A percentile compares a stretch with the other conserved stretches of the same genome.
phyloP scores from a whole-genome alignment of 2,329 filamentous ascomycete species.

The Ascochyta fabae region DNA sequence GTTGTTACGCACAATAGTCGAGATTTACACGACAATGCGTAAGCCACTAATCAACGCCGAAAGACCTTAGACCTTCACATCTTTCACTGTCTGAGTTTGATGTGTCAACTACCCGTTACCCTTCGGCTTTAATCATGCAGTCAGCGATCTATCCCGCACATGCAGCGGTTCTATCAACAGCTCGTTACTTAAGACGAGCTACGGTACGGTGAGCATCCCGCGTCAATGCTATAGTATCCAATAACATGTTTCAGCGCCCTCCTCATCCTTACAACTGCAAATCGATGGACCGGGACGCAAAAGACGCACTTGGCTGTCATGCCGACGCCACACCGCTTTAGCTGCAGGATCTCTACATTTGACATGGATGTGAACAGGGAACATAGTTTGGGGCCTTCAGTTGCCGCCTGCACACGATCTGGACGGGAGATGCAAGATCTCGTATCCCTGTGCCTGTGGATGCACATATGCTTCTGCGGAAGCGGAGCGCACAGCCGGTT shows the following conservation, averaged over 20 bases:
- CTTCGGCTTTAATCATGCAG: neutral
- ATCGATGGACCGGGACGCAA: neutral
- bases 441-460: conserved; percentile 20
- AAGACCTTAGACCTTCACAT: conserved; percentile 1
- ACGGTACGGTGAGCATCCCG: neutral
- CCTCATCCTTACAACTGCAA: conserved; percentile 2
- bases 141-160: conserved; percentile 3
- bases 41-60: conserved; percentile 5
- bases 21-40: conserved; percentile 2
- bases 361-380: conserved; percentile 5
- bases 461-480: conserved; percentile 40
- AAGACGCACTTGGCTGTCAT: conserved; percentile 4
- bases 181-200: conserved; percentile 19
- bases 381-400: conserved; percentile 13
- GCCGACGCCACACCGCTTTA: conserved; percentile 15
- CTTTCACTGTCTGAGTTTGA: conserved; percentile 12
- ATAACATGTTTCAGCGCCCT: conserved; percentile 14
- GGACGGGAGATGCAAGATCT: conserved; percentile 25
- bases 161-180: conserved; percentile 21
- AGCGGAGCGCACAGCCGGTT: conserved; percentile 31
- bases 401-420: conserved; percentile 18
- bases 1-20: conserved; percentile 21
- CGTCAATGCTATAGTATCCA: conserved; percentile 3
- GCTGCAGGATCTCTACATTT: conserved; percentile 20
- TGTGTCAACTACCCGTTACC: conserved; percentile 5